phyloP scores from a whole-genome alignment of 768 basidiomycete species.

The Gelatoporia subvermispora region DNA sequence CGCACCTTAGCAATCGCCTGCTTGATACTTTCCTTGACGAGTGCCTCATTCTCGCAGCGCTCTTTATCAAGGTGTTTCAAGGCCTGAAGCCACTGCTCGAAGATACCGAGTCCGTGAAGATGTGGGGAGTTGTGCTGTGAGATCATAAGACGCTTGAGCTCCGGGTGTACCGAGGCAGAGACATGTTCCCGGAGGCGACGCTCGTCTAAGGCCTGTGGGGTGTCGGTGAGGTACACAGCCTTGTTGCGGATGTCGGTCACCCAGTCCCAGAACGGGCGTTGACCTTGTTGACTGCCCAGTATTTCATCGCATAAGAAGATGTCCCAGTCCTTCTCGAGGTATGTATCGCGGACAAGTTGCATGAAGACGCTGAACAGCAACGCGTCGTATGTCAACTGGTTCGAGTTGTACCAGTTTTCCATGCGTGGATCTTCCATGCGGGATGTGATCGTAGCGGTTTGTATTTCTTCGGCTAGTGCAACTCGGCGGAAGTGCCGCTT shows the following conservation, averaged over 20 bases:
- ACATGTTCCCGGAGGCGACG: not conserved
- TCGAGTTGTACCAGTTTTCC: not conserved
- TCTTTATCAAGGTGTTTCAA: not conserved
- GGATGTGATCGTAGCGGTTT: not conserved
- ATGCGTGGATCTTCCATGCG: not conserved
- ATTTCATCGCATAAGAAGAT: not conserved
- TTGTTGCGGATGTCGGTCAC: not conserved
- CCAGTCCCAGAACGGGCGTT: slow-evolving; percentile 1
- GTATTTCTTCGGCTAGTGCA: not conserved
- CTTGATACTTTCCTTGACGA: not conserved
- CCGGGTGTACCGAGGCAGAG: not conserved
- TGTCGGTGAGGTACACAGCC: not conserved
- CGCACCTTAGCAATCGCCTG: too few relatives aligned
- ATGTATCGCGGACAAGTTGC: not conserved
- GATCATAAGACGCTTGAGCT: not conserved
- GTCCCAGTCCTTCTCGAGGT: not conserved
- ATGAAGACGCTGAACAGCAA: not conserved
- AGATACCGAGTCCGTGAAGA: not conserved
- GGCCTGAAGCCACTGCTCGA: not conserved
- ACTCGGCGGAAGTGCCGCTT: not conserved
- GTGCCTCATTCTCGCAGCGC: not conserved
- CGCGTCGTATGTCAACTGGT: not conserved
- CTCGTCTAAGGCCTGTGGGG: not conserved
- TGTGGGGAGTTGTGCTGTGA: not conserved
- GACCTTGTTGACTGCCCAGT: not conserved